phyloP scores from a whole-genome alignment of 2,329 filamentous ascomycete species.

The Aspergillus fischeri region DNA sequence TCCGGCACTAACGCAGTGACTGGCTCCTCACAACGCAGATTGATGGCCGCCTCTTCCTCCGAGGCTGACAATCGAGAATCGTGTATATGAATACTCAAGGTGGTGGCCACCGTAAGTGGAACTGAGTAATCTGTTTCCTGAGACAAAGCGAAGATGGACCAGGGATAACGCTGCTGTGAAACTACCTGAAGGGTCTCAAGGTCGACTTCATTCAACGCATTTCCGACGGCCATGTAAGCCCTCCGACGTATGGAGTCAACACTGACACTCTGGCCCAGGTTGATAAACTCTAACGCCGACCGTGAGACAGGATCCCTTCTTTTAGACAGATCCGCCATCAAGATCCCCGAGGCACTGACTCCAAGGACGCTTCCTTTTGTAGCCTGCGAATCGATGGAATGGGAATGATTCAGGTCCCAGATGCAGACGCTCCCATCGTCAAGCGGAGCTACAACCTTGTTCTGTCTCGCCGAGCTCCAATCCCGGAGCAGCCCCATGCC shows the following conservation, averaged over 20 bases:
- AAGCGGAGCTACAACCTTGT: conserved; percentile 68
- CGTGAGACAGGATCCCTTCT: conserved; percentile 38
- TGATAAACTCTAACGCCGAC: conserved; percentile 35
- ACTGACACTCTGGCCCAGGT: conserved; percentile 75
- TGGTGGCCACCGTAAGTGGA: conserved; percentile 80
- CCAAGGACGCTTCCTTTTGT: conserved; percentile 58
- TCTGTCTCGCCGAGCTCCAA: conserved; percentile 48
- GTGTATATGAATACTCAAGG: conserved; percentile 74
- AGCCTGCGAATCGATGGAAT: conserved; percentile 22
- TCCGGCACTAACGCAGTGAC: conserved; percentile 21
- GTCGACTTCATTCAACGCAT: conserved; percentile 75
- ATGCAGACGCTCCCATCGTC: conserved; percentile 85
- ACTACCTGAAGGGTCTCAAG: conserved; percentile 67
- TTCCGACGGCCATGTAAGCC: conserved; percentile 77
- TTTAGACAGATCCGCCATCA: conserved; percentile 67
- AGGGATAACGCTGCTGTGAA: conserved; percentile 69
- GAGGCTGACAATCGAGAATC: conserved; percentile 57
- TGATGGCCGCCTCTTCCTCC: conserved; percentile 34
- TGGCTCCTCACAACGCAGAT: conserved; percentile 30
- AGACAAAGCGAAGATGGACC: conserved; percentile 79
- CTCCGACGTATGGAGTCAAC: conserved; percentile 64
- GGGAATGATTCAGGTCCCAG: conserved; percentile 65
- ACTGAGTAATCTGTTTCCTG: conserved; percentile 58
- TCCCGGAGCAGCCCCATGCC: conserved; percentile 67
- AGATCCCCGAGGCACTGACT: conserved; percentile 61